These are phyloP conservation scores for Aureoboletus auriporus DNA, from an alignment of 768 basidiomycete species.

Conservation along the genomic window DNA sequence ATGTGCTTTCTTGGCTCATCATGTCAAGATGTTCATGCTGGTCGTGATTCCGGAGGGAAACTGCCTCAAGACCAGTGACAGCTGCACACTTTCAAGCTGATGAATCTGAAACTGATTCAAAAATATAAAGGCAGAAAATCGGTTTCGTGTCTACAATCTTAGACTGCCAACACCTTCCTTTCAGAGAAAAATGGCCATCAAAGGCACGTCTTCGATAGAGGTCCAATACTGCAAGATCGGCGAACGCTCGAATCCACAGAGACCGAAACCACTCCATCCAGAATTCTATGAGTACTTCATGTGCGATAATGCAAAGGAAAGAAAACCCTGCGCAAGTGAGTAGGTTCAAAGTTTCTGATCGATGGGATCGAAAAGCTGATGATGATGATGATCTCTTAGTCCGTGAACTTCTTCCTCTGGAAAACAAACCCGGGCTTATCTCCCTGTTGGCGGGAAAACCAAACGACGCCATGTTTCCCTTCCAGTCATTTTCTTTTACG, in stretches of 20 bases:
- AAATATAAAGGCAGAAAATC: too few species aligned
- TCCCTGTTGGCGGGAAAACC: conserved; percentile 90
- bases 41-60: too few species aligned
- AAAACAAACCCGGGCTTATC: conserved; percentile 72
- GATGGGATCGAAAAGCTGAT: neutral
- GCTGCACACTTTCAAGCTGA: too few species aligned
- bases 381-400: conserved; percentile 47
- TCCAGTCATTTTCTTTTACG: conserved; percentile 72
- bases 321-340: conserved; percentile 58
- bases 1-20: too few species aligned
- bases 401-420: conserved; percentile 70
- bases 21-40: too few species aligned
- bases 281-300: conserved; percentile 58
- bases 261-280: conserved; percentile 37
- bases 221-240: neutral
- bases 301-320: conserved; percentile 56
- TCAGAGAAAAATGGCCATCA: conserved; percentile 7
- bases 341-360: neutral
- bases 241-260: neutral
- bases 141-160: neutral
- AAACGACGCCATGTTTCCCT: conserved; percentile 86
- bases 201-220: neutral
- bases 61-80: too few species aligned
- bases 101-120: too few species aligned
- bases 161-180: neutral